Evolutionary conservation across 176 grass and related monocot genomes (phyloP).

Genomic region (Lolium perenne): DNA sequence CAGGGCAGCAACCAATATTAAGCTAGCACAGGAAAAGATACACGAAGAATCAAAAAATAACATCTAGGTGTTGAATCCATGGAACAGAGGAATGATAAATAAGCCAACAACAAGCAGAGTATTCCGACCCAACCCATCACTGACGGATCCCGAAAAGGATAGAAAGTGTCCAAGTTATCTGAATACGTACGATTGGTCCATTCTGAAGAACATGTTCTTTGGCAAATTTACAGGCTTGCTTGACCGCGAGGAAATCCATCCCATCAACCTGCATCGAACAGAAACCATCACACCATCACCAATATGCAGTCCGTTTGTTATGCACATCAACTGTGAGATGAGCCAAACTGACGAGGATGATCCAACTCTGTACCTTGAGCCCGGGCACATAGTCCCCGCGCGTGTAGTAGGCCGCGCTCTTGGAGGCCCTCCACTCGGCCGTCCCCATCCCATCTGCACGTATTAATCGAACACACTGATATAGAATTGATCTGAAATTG

Average conservation of each 20-base stretch:
- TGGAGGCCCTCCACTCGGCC: constrained; percentile 84
- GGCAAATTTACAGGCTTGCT: constrained; percentile 88
- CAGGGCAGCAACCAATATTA: background rate
- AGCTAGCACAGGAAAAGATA: background rate
- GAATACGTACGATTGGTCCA: constrained; percentile 81
- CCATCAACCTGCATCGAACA: constrained; percentile 72
- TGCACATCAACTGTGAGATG: background rate
- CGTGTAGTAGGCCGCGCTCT: constrained; percentile 86
- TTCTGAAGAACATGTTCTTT: constrained; percentile 79
- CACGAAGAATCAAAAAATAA: background rate
- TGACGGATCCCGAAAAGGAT: background rate
- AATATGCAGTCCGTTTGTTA: background rate
- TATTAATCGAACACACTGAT: background rate
- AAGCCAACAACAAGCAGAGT: background rate
- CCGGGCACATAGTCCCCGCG: constrained; percentile 97
- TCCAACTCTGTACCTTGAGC: constrained; percentile 52
- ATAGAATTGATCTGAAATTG: background rate
- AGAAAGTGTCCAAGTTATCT: background rate
- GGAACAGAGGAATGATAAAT: background rate
- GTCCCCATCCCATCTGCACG: constrained; percentile 95
- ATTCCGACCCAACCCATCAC: background rate
- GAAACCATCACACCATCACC: background rate
- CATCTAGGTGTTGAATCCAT: background rate
- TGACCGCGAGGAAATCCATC: constrained; percentile 90
- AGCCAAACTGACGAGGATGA: background rate